These are phyloP conservation scores for Silene noctiflora DNA, from an alignment of 179 eudicot genomes.

Conservation along the genomic window DNA sequence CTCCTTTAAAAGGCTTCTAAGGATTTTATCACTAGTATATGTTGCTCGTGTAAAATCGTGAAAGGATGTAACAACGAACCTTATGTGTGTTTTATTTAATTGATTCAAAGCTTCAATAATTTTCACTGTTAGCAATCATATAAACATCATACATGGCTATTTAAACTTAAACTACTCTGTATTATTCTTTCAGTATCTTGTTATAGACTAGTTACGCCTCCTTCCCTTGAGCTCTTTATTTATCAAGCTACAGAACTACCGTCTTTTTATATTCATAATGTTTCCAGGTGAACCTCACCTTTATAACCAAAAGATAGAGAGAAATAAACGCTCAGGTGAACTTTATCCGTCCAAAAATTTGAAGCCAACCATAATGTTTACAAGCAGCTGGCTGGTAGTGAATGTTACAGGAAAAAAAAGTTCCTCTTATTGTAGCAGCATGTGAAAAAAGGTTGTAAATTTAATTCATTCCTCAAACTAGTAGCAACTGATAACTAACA, in stretches of 20 bases:
- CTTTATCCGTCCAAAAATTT: background rate
- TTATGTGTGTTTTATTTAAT: background rate
- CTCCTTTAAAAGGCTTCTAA: background rate
- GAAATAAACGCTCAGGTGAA: background rate
- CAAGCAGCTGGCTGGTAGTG: background rate
- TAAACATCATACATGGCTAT: too few species aligned
- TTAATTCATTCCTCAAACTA: background rate
- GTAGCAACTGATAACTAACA: conserved; percentile 12
- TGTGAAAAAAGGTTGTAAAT: conserved; percentile 12
- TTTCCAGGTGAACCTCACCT: background rate
- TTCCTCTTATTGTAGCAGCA: background rate
- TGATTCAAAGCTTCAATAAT: background rate
- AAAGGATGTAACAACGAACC: background rate
- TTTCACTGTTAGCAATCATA: too few species aligned
- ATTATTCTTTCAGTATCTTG: background rate
- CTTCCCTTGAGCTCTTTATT: background rate
- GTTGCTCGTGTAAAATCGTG: background rate
- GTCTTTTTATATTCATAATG: background rate
- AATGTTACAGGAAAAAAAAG: background rate
- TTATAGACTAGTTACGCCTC: background rate
- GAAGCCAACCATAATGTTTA: background rate
- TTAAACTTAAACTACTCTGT: background rate
- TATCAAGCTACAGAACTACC: background rate
- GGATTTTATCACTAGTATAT: background rate
- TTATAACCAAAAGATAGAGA: background rate